Evolutionary conservation across 2,329 filamentous ascomycete genomes (phyloP).

Genomic region (Tolypocladium album): DNA sequence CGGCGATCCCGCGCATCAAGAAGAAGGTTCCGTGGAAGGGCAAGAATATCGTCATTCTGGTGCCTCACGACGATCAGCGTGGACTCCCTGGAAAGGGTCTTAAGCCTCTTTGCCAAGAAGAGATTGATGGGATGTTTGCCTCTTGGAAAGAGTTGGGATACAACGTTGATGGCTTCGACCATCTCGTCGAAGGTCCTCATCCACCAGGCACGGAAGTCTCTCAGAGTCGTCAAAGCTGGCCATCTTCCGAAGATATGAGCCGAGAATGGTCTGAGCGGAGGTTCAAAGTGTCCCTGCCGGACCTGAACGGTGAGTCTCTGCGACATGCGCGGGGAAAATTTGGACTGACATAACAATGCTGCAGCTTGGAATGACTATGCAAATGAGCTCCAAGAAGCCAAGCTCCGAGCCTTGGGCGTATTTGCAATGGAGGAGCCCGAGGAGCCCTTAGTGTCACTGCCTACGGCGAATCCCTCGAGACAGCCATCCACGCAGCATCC

Average conservation of each 20-base stretch:
- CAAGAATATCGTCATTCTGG: slow-evolving; percentile 60
- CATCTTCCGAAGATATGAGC: slow-evolving; percentile 46
- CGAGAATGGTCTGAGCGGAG: slow-evolving; percentile 40
- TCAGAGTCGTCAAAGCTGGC: slow-evolving; percentile 62
- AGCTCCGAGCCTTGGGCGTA: slow-evolving; percentile 83
- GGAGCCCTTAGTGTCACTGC: slow-evolving; percentile 54
- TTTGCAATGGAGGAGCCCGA: slow-evolving; percentile 63
- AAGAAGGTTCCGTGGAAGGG: slow-evolving; percentile 68
- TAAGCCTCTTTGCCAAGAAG: slow-evolving; percentile 41
- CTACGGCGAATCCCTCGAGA: slow-evolving; percentile 49
- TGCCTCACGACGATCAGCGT: slow-evolving; percentile 58
- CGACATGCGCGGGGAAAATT: background rate
- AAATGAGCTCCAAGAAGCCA: slow-evolving; percentile 76
- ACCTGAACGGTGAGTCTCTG: slow-evolving; percentile 44
- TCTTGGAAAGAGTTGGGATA: slow-evolving; percentile 63
- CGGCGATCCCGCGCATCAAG: slow-evolving; percentile 45
- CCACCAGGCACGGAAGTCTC: slow-evolving; percentile 31
- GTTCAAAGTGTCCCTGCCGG: slow-evolving; percentile 59
- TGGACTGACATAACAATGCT: slow-evolving; percentile 6
- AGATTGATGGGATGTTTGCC: slow-evolving; percentile 50
- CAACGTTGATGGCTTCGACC: slow-evolving; percentile 55
- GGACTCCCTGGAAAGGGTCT: slow-evolving; percentile 45
- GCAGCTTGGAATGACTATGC: slow-evolving; percentile 67
- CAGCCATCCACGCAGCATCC: slow-evolving; percentile 67
- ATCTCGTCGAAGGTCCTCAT: slow-evolving; percentile 36